These are phyloP conservation scores for Colletotrichum tamarilloi DNA, from an alignment of 2,329 filamentous ascomycete genomes.

Conservation along the genomic window DNA sequence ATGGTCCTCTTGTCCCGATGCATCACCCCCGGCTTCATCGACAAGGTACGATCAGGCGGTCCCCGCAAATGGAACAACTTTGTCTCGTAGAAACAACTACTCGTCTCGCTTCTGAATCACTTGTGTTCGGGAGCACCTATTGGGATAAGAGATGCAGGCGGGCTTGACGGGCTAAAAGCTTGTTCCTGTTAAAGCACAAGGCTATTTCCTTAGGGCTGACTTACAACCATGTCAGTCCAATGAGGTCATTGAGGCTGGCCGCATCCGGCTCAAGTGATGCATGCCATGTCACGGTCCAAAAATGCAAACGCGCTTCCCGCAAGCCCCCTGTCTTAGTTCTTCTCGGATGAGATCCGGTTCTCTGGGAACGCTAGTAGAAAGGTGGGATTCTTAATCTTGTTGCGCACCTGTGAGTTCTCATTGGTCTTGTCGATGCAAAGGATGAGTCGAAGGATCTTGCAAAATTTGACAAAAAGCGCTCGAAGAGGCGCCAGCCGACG, in stretches of 20 bases:
- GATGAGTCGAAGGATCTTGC: not conserved
- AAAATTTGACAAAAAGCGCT: too few relatives aligned
- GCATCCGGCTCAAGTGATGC: not conserved
- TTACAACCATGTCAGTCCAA: not conserved
- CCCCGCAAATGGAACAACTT: not conserved
- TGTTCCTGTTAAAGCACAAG: not conserved
- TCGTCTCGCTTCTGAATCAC: not conserved
- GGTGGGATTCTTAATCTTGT: not conserved
- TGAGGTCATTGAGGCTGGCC: not conserved
- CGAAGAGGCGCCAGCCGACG: too few relatives aligned
- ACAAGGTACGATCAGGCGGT: not conserved
- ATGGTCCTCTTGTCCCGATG: not conserved
- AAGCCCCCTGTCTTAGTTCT: not conserved
- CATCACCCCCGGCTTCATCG: not conserved
- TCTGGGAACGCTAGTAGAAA: not conserved
- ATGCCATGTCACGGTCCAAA: not conserved
- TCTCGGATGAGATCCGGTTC: not conserved
- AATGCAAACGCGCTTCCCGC: not conserved
- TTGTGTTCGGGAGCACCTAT: not conserved
- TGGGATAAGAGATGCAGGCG: not conserved
- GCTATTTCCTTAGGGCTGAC: not conserved
- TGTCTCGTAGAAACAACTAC: not conserved
- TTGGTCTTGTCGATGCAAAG: not conserved
- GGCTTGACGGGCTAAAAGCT: constrained; percentile 4
- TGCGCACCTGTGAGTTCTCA: not conserved